Evolutionary conservation across 1,284 basidiomycete genomes (phyloP), one percentile per base, ranked within the genome.

Genomic region (Phellopilus nigrolimitatus): DNA sequence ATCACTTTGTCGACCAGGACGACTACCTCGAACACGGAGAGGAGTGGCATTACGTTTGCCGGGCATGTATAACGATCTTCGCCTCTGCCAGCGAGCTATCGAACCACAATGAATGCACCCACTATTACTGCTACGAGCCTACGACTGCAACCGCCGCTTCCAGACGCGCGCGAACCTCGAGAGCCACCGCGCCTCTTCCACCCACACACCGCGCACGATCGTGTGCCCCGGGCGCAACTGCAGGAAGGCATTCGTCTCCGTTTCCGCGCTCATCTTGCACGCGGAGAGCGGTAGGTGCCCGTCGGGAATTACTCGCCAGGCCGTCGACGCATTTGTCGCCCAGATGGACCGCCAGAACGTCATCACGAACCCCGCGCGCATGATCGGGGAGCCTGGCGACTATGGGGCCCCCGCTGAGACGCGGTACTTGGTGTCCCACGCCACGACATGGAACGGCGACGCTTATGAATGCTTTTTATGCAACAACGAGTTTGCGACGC

Each of bases 61-160:
- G 21, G 5, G 9, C 34, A 4, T 54, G 43, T 22, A 33, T 10
- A 6, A 30, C 56, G 56, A 40, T 63, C 25, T 79, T 78, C 62
- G 51, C 55, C 34, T 69, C 59, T 27, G 65, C 62, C 0, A 2
- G 39, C 4, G 74, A 70, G 1, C 61, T 78, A 24, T 58, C 69
- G 17, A 69, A 77, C 53, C 80, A 83, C 58, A 69, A 72, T 51
- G 65, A 71, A 8, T 71, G 77, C 60, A 66, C 59, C 15, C 80
- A 82, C 49, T 50, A 62, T 46, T 80, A 77, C 56, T 84, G 81
- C 51, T 45, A 15, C n/a, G n/a, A n/a, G n/a, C n/a, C n/a, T n/a
- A n/a, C 3, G 21, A 59, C 0, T 83, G 80, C 61, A 59, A 62
- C 22, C 66, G 69, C 9, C 50, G 66, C 10, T 82, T 81, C 62